phyloP scores from a whole-genome alignment of 2,329 filamentous ascomycete species.

The Claviceps sp. region DNA sequence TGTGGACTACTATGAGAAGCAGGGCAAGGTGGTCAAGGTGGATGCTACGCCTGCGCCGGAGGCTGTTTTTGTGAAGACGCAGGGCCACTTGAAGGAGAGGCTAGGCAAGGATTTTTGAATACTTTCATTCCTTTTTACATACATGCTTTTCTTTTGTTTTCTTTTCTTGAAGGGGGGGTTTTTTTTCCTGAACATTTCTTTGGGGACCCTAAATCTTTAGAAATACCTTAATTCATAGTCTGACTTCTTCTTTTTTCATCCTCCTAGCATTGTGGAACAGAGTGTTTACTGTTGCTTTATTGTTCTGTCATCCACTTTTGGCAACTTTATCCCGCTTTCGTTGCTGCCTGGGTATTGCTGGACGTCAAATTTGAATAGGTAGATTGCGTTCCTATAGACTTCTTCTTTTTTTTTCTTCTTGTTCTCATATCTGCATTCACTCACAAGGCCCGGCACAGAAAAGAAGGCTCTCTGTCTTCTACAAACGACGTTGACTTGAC shows the following conservation, averaged over 20 bases:
- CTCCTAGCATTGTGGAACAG: neutral
- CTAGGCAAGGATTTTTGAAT: slow-evolving; percentile 27
- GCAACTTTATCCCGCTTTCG: no score
- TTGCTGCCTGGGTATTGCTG: no score
- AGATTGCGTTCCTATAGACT: no score
- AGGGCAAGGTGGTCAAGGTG: slow-evolving; percentile 70
- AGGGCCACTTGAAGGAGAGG: slow-evolving; percentile 33
- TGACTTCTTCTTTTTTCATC: neutral
- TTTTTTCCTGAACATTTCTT: neutral
- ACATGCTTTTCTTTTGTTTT: neutral
- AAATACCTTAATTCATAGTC: neutral
- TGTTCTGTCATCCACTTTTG: no score
- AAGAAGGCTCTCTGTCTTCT: no score
- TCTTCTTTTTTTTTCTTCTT: no score
- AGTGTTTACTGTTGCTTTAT: no score
- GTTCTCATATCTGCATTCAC: no score
- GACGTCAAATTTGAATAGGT: no score
- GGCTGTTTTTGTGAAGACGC: slow-evolving; percentile 41
- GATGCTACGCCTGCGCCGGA: slow-evolving; percentile 56
- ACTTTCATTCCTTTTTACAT: neutral
- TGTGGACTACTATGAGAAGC: slow-evolving; percentile 66
- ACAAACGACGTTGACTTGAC: no score
- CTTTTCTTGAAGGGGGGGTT: neutral
- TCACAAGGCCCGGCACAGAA: no score
- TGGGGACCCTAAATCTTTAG: neutral